These are phyloP conservation scores for Xylariomycetidae sp. DNA, from an alignment of 2,329 filamentous ascomycete genomes.

Conservation along the genomic window DNA sequence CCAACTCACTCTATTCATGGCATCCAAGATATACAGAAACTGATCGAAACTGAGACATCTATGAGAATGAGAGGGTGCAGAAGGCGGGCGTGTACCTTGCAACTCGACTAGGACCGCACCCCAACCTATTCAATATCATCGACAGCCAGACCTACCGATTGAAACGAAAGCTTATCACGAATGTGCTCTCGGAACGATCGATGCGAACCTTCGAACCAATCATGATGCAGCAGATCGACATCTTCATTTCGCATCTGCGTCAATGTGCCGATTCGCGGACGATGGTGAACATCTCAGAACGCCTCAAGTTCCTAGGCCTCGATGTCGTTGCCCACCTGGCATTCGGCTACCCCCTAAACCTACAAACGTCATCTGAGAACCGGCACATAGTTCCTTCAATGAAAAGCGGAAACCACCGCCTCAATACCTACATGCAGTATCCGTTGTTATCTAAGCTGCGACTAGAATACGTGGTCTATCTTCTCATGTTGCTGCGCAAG, in stretches of 20 bases:
- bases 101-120: neutral
- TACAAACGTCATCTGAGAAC: slow-evolving; percentile 9
- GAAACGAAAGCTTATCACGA: slow-evolving; percentile 5
- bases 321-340: slow-evolving; percentile 12
- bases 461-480: slow-evolving; percentile 4
- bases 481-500: slow-evolving; percentile 1
- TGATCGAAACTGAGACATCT: slow-evolving; percentile 7
- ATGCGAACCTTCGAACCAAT: slow-evolving; percentile 17
- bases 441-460: slow-evolving; percentile 10
- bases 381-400: slow-evolving; percentile 6
- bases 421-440: slow-evolving; percentile 13
- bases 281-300: slow-evolving; percentile 10
- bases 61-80: slow-evolving; percentile 7
- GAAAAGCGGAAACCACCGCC: slow-evolving; percentile 4
- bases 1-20: neutral
- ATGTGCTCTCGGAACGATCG: slow-evolving; percentile 8
- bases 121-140: slow-evolving; percentile 8
- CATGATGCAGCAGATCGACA: slow-evolving; percentile 13
- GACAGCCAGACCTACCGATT: slow-evolving; percentile 6
- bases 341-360: slow-evolving; percentile 13
- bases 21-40: neutral
- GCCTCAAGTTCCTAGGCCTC: slow-evolving; percentile 5
- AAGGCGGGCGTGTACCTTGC: slow-evolving; percentile 8
- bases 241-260: slow-evolving; percentile 5
- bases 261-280: neutral